Percentiles rank a stretch among this genome's conserved stretches.
Evolutionary conservation across 257 asterid genomes (phyloP).

Genomic region (Cynanchum wilfordii): DNA sequence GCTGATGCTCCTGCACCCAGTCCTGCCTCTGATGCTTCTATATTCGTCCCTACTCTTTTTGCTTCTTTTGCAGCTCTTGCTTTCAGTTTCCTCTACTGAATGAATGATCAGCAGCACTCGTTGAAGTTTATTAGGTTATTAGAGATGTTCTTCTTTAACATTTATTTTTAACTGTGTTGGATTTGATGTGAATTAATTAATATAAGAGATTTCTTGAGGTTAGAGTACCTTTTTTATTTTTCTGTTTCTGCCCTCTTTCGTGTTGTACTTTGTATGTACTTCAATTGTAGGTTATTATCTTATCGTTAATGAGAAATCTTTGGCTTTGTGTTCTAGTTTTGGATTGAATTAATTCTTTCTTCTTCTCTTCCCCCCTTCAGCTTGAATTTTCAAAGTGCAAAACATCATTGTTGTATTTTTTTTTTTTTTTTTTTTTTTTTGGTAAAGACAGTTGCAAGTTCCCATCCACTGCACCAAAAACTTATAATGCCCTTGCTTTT

Average conservation of each 20-base stretch:
- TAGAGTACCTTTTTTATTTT: background rate
- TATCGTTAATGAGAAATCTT: background rate
- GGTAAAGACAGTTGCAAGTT: background rate
- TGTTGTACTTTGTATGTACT: background rate
- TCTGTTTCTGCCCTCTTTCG: no score
- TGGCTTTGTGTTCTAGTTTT: background rate
- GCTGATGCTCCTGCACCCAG: conserved; percentile 51
- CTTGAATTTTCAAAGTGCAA: background rate
- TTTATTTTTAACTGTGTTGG: background rate
- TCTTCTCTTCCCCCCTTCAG: background rate
- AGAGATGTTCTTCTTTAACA: background rate
- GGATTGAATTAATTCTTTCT: background rate
- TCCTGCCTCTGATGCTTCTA: conserved; percentile 46
- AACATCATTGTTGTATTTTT: no score
- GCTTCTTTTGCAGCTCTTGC: conserved; percentile 43
- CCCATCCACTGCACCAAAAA: background rate
- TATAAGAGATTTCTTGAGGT: background rate
- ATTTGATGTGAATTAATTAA: background rate
- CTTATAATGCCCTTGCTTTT: no score
- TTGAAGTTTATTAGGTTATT: background rate
- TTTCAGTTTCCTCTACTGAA: conserved; percentile 37
- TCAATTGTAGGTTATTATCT: background rate
- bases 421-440: background rate
- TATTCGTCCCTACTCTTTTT: conserved; percentile 38
- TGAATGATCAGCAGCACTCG: background rate